Evolutionary conservation across 2,329 filamentous ascomycete genomes (phyloP).

Genomic region (Xylaria sp.): DNA sequence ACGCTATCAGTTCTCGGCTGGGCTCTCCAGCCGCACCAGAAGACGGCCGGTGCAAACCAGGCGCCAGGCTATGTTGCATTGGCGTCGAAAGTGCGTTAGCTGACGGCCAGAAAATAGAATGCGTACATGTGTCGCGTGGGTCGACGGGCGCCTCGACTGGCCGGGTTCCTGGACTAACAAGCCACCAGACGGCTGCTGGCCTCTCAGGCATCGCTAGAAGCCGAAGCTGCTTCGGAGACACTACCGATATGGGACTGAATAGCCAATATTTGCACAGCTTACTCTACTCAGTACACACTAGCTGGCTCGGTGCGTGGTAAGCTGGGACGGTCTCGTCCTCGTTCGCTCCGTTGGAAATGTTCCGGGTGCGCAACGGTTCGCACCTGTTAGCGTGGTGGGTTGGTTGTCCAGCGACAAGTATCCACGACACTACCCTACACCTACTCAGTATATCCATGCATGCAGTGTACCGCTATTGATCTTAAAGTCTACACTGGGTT

Average conservation of each 20-base stretch:
- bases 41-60: slow-evolving; percentile 2
- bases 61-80: slow-evolving; percentile 23
- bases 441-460: slow-evolving; percentile 27
- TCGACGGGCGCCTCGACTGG: slow-evolving; percentile 29
- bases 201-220: slow-evolving; percentile 6
- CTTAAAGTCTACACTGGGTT: background rate
- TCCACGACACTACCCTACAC: background rate
- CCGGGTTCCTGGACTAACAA: slow-evolving; percentile 17
- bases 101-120: slow-evolving; percentile 33
- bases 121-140: slow-evolving; percentile 32
- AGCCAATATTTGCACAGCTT: slow-evolving; percentile 22
- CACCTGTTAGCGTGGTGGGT: slow-evolving; percentile 31
- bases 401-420: slow-evolving; percentile 30
- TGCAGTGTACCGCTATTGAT: slow-evolving; percentile 10
- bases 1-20: slow-evolving; percentile 39
- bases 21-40: slow-evolving; percentile 37
- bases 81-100: slow-evolving; percentile 36
- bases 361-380: slow-evolving; percentile 23
- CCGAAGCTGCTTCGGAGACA: slow-evolving; percentile 2
- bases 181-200: slow-evolving; percentile 17
- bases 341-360: slow-evolving; percentile 1
- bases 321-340: background rate
- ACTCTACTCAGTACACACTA: background rate
- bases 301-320: background rate
- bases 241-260: slow-evolving; percentile 6